Percentiles rank a stretch among this genome's conserved stretches.
Conservation (phyloP, 108 stramenopile species). For the Cyclostephanos tholiformis region DNA sequence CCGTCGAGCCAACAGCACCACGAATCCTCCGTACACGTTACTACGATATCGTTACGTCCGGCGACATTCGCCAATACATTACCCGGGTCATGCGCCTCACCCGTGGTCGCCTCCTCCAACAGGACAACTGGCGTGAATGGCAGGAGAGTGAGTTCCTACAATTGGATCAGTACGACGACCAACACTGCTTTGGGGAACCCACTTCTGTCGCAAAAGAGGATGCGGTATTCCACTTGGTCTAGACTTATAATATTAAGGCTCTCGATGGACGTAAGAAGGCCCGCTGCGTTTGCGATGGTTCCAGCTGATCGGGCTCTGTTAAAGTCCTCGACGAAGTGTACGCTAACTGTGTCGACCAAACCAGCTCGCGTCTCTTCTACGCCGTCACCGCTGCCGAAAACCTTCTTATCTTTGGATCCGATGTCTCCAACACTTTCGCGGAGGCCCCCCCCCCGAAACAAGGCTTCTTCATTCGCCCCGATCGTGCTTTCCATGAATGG, state of each 20-base stretch:
- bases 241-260: constrained; percentile 11
- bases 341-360: background rate
- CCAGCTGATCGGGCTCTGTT: background rate
- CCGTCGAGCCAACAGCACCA: no score
- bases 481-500: background rate
- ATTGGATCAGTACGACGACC: background rate
- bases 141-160: background rate
- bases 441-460: background rate
- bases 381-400: background rate
- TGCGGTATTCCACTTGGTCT: constrained; percentile 9
- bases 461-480: background rate
- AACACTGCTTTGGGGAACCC: background rate
- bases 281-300: constrained; percentile 12
- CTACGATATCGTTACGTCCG: background rate
- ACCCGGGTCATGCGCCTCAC: background rate
- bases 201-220: background rate
- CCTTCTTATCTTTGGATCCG: background rate
- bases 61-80: background rate
- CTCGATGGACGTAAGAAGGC: constrained; percentile 19
- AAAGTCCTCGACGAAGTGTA: background rate
- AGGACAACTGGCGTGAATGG: background rate
- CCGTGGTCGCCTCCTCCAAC: background rate
- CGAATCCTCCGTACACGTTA: no score
- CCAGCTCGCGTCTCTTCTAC: constrained; percentile 1
- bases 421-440: background rate